Evolutionary conservation across 495 filamentous ascomycete genomes (phyloP), one percentile per base, ranked within the genome.

Genomic region (Choiromyces venosus): DNA sequence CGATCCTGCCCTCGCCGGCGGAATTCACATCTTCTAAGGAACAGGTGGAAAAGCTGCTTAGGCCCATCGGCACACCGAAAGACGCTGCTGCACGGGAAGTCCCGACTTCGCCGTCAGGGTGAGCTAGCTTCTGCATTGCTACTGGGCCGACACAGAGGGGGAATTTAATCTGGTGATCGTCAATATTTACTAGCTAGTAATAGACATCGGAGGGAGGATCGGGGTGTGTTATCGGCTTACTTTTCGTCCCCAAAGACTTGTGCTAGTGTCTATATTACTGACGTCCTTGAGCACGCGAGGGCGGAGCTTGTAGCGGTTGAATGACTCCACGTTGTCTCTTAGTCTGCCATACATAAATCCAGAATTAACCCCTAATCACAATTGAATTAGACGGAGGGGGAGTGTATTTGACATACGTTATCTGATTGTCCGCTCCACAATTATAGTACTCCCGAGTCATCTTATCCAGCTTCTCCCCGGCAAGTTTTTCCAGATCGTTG

Each of bases 201-300:
- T n/a, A n/a, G n/a, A n/a, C n/a, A n/a, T n/a, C n/a, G n/a, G n/a
- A n/a, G n/a, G n/a, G n/a, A n/a, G n/a, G n/a, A n/a, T n/a, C n/a
- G n/a, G n/a, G n/a, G n/a, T n/a, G n/a, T n/a, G n/a, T 35, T 56
- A 25, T 36, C 35, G 29, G 72, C 70, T 25, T 36, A 81, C 80
- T 65, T 79, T 81, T 12, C 65, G 78, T 2, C 84, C 86, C 44
- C 88, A 85, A 10, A 89, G 80, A 12, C 80, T 80, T 0, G 84
- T 85, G 21, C 81, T 83, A 10, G 85, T 85, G 74, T 89, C 86
- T 38, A 87, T 78, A 0, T 81, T 80, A 29, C 83, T 84, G 37
- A 89, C 86, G 74, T 89, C 85, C 68, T 82, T 79, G 0, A 90
- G 82, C 21, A 88, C 83, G n/a, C 88, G 83, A 8, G 87, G 87